phyloP scores from a whole-genome alignment of 2,329 filamentous ascomycete species.

The Colletotrichum sp. region DNA sequence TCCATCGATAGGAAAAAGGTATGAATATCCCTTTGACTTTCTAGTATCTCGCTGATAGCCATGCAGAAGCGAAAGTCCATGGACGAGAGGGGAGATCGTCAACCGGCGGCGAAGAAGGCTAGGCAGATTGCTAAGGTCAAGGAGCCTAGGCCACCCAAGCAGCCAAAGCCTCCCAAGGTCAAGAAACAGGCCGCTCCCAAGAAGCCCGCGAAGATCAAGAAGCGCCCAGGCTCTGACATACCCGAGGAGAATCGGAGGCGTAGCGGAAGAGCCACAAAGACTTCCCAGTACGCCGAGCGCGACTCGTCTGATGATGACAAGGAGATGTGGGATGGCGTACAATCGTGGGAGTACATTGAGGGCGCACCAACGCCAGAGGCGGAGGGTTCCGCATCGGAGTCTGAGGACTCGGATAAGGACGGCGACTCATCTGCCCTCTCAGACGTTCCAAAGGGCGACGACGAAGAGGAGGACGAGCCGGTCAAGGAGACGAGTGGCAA shows the following conservation, averaged over 20 bases:
- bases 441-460: conserved; percentile 1
- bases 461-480: conserved; percentile 21
- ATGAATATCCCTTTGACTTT: conserved; percentile 20
- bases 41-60: conserved; percentile 26
- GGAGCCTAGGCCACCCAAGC: conserved; percentile 17
- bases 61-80: conserved; percentile 62
- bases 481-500: conserved; percentile 17
- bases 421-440: conserved; percentile 9
- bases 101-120: conserved; percentile 45
- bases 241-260: conserved; percentile 53
- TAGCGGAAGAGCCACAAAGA: conserved; percentile 49
- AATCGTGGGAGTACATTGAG: conserved; percentile 61
- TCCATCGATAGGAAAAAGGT: conserved; percentile 77
- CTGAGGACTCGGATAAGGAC: conserved; percentile 14
- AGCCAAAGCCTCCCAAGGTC: conserved; percentile 31
- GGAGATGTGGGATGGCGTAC: conserved; percentile 66
- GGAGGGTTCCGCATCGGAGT: conserved; percentile 13
- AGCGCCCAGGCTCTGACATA: conserved; percentile 26
- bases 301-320: conserved; percentile 64
- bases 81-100: conserved; percentile 54
- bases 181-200: conserved; percentile 28
- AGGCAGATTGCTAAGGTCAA: conserved; percentile 39
- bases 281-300: conserved; percentile 59
- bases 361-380: conserved; percentile 28
- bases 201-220: conserved; percentile 29